phyloP scores from a whole-genome alignment of 805 yeast species.

The Metschnikowia colocasiae region DNA sequence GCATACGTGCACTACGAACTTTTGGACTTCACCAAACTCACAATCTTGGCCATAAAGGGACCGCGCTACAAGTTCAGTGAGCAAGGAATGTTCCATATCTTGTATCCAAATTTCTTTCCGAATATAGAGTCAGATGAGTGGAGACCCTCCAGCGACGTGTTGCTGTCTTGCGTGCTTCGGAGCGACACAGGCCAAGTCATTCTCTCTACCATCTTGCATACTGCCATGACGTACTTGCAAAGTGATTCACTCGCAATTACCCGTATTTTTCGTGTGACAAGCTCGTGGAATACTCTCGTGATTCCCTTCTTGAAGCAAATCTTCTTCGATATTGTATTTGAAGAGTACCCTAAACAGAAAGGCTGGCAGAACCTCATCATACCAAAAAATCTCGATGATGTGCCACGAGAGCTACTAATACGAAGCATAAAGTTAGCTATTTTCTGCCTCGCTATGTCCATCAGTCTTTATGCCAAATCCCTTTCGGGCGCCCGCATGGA shows the following conservation, averaged over 20 bases:
- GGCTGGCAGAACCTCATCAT: constrained; percentile 15
- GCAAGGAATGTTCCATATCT: constrained; percentile 41
- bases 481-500: constrained; percentile 8
- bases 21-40: constrained; percentile 35
- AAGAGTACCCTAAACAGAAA: constrained; percentile 16
- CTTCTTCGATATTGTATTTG: constrained; percentile 29
- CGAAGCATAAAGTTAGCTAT: constrained; percentile 14
- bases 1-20: constrained; percentile 36
- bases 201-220: constrained; percentile 22
- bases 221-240: constrained; percentile 18
- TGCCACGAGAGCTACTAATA: constrained; percentile 10
- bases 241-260: constrained; percentile 25
- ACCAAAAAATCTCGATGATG: constrained; percentile 4
- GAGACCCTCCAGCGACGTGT: constrained; percentile 22
- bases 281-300: constrained; percentile 29
- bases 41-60: constrained; percentile 42
- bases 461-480: constrained; percentile 13
- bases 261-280: constrained; percentile 20
- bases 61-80: constrained; percentile 33
- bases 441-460: constrained; percentile 16
- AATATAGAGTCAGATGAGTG: constrained; percentile 42
- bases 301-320: constrained; percentile 30
- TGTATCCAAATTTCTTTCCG: constrained; percentile 43
- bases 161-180: constrained; percentile 1
- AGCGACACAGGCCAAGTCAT: constrained; percentile 8